Evolutionary conservation across 192 early-diverging fungal species (phyloP), one percentile per base, ranked within the genome.

Genomic region (Geosiphon pyriformis): DNA sequence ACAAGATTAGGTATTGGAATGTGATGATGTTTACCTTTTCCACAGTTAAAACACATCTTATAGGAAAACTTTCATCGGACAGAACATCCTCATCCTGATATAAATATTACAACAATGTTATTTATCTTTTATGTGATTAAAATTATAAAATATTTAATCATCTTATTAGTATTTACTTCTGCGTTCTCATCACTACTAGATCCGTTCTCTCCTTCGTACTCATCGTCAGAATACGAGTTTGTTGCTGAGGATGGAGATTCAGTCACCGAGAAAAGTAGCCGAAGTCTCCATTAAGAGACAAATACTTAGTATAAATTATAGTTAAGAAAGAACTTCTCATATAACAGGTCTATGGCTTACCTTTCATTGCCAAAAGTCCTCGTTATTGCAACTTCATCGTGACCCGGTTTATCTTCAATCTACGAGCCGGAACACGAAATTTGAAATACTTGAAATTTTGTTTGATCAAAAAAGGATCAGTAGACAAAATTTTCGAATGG

Each of bases 281-380:
- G 3, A 1, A n/a, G 4, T 60, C 42, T 54, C 47, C 37, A 61
- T 23, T 20, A 30, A 7, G 25, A 30, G 18, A 1, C 53, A 61
- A 0, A 54, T n/a, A n/a, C n/a, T 55, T 48, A 7, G 10, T n/a
- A 47, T 23, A 32, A 33, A 34, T 18, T 20, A 29, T 27, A 50
- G 17, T 35, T 67, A 64, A 48, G 56, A 68, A 56, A 26, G 30
- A 46, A 37, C 47, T 35, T 52, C 15, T 17, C 51, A 50, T 46
- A 30, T 32, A 35, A 30, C 51, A 29, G 56, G 50, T 2, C 18
- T 30, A 31, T 42, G 2, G 74, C 83, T 71, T 80, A 90, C 88
- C 85, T 88, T 78, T 98, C 96, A 72, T 85, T 90, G 49, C 93
- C 94, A 77, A 94, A 94, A 60, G 85, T 88, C 72, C 92, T 83